Evolutionary conservation across 176 grass and related monocot species (phyloP).

Genomic region (Aegilops speltoides): DNA sequence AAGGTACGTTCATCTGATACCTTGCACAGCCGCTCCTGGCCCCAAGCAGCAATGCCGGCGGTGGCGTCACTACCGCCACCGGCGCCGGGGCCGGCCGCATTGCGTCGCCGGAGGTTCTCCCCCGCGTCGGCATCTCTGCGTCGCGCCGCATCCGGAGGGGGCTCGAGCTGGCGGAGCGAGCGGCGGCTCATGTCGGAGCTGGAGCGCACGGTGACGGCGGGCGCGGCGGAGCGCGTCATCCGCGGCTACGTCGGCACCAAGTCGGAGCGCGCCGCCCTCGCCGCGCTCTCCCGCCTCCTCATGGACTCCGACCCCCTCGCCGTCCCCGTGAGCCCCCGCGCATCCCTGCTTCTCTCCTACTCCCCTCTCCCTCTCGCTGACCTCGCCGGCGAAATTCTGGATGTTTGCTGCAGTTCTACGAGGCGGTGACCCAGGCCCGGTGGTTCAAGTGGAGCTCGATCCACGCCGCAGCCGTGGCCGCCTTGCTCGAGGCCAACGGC

Average conservation of each 20-base stretch:
- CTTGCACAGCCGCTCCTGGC: not conserved
- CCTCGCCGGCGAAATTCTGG: not conserved
- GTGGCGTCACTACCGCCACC: conserved; percentile 21
- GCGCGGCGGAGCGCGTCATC: conserved; percentile 68
- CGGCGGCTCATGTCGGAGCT: conserved; percentile 74
- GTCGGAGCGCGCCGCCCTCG: conserved; percentile 76
- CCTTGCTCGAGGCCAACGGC: conserved; percentile 55
- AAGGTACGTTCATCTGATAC: not conserved
- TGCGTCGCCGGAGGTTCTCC: not conserved
- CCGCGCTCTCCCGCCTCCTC: conserved; percentile 77
- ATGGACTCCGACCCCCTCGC: conserved; percentile 64
- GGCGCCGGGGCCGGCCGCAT: not conserved
- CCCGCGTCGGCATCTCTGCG: conserved; percentile 21
- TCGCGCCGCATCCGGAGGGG: conserved; percentile 33
- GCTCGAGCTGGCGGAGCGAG: conserved; percentile 58
- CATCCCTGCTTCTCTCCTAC: not conserved
- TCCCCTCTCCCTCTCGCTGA: not conserved
- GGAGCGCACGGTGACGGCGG: conserved; percentile 52
- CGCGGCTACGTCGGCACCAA: conserved; percentile 66
- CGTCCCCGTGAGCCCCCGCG: conserved; percentile 40
- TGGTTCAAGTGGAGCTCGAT: conserved; percentile 89
- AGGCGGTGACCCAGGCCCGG: conserved; percentile 54
- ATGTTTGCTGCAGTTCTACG: conserved; percentile 54
- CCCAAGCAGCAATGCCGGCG: conserved; percentile 32
- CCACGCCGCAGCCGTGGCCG: conserved; percentile 51